A percentile compares a stretch with the other conserved stretches of the same genome.
phyloP scores from a whole-genome alignment of 2,329 filamentous ascomycete genomes.

The Colletotrichum aenigma region DNA sequence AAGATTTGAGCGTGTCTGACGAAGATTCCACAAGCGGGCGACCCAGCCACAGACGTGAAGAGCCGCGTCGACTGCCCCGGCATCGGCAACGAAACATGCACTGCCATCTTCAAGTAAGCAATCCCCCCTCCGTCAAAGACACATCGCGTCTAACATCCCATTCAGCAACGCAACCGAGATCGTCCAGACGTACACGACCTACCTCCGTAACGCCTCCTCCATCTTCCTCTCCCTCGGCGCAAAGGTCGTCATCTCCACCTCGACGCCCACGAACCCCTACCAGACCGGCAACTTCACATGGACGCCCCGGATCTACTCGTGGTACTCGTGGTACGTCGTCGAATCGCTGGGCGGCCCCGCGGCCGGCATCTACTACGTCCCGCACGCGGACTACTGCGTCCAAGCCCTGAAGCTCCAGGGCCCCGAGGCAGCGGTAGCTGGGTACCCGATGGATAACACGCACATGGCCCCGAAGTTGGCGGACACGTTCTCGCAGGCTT shows the following conservation, averaged over 20 bases:
- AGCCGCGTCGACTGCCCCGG: constrained; percentile 64
- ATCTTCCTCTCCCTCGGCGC: constrained; percentile 61
- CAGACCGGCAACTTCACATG: constrained; percentile 58
- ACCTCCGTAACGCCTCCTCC: constrained; percentile 61
- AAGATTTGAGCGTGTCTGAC: not conserved
- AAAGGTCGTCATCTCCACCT: constrained; percentile 61
- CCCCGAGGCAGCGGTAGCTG: constrained; percentile 50
- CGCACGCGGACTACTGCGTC: constrained; percentile 62
- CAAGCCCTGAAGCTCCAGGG: constrained; percentile 57
- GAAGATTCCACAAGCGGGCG: not conserved
- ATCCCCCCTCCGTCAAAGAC: fast-evolving
- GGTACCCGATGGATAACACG: constrained; percentile 66
- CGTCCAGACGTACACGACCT: constrained; percentile 65
- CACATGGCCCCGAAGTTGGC: constrained; percentile 63
- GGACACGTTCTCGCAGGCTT: constrained; percentile 58
- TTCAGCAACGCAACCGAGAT: constrained; percentile 41
- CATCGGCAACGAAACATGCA: constrained; percentile 57
- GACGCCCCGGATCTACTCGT: constrained; percentile 57
- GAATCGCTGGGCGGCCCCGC: constrained; percentile 32
- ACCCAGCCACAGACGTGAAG: constrained; percentile 48
- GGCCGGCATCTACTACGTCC: constrained; percentile 56
- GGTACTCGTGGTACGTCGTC: constrained; percentile 41
- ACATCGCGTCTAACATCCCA: not conserved
- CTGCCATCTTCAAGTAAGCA: constrained; percentile 43
- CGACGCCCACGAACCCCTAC: constrained; percentile 64